Percentiles rank a stretch among this genome's conserved stretches.
Conservation (phyloP, 371 early-diverging fungal genomes). For the Rhizoclosmatium hyalinum region DNA sequence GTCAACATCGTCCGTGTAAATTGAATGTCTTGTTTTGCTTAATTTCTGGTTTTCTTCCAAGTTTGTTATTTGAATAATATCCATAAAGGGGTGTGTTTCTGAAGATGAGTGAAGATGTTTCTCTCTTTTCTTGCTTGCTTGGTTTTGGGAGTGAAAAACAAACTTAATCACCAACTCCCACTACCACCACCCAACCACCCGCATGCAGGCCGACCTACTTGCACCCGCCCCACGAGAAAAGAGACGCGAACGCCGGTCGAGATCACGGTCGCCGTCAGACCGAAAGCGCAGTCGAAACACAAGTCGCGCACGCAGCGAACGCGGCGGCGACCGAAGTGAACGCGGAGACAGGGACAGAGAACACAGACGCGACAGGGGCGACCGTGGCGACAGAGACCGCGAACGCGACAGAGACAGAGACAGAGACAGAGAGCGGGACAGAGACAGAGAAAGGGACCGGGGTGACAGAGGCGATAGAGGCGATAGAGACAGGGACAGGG, state of each 20-base stretch:
- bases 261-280: background rate
- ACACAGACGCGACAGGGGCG: constrained; percentile 46
- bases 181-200: background rate
- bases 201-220: background rate
- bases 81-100: background rate
- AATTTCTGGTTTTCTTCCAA: too few relatives aligned
- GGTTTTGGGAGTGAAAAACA: background rate
- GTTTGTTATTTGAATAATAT: background rate
- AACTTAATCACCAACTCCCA: background rate
- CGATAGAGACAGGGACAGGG: constrained; percentile 38
- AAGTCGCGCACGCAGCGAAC: constrained; percentile 29
- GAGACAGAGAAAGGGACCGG: constrained; percentile 39
- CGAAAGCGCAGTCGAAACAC: constrained; percentile 4
- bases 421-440: constrained; percentile 47
- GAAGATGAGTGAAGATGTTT: background rate
- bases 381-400: constrained; percentile 46
- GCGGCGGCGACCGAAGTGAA: constrained; percentile 44
- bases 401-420: constrained; percentile 48
- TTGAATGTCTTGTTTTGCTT: too few relatives aligned
- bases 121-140: background rate
- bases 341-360: constrained; percentile 47
- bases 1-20: too few relatives aligned
- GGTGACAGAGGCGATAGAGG: constrained; percentile 16
- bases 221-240: background rate
- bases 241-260: constrained; percentile 2